These are phyloP conservation scores for Penicillium sp. DNA, from an alignment of 2,329 filamentous ascomycete genomes.

Conservation along the genomic window DNA sequence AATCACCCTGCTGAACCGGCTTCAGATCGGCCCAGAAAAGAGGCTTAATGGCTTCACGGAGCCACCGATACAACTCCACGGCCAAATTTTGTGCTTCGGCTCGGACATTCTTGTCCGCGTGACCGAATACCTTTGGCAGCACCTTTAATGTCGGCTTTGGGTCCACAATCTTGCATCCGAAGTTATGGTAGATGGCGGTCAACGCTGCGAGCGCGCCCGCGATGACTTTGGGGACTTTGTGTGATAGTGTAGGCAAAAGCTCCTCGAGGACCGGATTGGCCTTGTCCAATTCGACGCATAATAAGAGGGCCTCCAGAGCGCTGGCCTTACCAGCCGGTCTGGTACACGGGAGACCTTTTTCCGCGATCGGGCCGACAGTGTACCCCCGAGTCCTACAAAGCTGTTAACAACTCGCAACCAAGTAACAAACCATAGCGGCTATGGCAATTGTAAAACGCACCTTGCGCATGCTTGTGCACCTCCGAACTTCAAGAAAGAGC, in stretches of 20 bases:
- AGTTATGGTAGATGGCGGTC: slow-evolving; percentile 83
- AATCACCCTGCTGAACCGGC: slow-evolving; percentile 86
- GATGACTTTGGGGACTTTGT: slow-evolving; percentile 89
- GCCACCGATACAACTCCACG: slow-evolving; percentile 93
- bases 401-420: slow-evolving; percentile 3
- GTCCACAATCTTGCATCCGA: slow-evolving; percentile 89
- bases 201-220: slow-evolving; percentile 70
- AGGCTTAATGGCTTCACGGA: slow-evolving; percentile 95
- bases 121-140: slow-evolving; percentile 85
- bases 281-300: slow-evolving; percentile 86
- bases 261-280: slow-evolving; percentile 85
- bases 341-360: slow-evolving; percentile 86
- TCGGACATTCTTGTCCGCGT: slow-evolving; percentile 96
- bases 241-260: slow-evolving; percentile 71
- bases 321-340: slow-evolving; percentile 84
- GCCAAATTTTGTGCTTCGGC: slow-evolving; percentile 87
- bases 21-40: slow-evolving; percentile 97
- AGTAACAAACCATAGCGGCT: neutral
- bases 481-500: slow-evolving; percentile 87
- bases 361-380: slow-evolving; percentile 73
- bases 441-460: slow-evolving; percentile 34
- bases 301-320: slow-evolving; percentile 75
- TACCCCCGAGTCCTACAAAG: slow-evolving; percentile 61
- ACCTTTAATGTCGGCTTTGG: slow-evolving; percentile 86
- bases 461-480: slow-evolving; percentile 72